These are phyloP conservation scores for Neurospora sp. DNA, from an alignment of 495 filamentous ascomycete genomes.

Conservation along the genomic window DNA sequence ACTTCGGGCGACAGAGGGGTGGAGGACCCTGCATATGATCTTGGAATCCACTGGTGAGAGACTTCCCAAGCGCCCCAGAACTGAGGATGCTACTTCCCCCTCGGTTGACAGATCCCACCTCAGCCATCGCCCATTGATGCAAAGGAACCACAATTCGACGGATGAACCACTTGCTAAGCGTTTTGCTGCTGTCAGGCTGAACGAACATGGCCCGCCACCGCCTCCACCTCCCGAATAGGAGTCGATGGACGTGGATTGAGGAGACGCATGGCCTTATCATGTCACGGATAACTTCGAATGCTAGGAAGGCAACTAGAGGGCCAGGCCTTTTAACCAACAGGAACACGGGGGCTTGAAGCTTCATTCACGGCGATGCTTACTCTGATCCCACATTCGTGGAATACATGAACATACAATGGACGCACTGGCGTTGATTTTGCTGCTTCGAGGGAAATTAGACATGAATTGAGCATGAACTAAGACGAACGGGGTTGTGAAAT, in stretches of 20 bases:
- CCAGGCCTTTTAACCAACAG: not conserved
- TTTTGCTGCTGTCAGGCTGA: conserved; percentile 96
- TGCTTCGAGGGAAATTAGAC: not conserved
- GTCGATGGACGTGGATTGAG: not conserved
- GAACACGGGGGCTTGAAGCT: not conserved
- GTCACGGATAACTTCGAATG: not conserved
- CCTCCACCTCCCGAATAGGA: not conserved
- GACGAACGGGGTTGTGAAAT: not conserved
- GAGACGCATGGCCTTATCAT: not conserved
- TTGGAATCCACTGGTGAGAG: conserved; percentile 95
- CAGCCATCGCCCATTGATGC: conserved; percentile 6
- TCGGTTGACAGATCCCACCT: not conserved
- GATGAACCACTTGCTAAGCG: conserved; percentile 90
- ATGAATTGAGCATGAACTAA: not conserved
- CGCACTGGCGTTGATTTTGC: not conserved
- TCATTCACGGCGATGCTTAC: not conserved
- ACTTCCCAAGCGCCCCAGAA: conserved; percentile 69
- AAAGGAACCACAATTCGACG: conserved; percentile 22
- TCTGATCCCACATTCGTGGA: not conserved
- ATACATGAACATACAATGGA: not conserved
- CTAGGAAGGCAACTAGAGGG: not conserved
- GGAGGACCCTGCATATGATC: conserved; percentile 88
- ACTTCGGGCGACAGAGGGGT: conserved; percentile 74
- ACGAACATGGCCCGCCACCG: conserved; percentile 20
- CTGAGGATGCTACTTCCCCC: conserved; percentile 13